Percentiles rank a stretch among this genome's conserved stretches.
Conservation (phyloP, 257 asterid genomes). For the Gentiana macrophylla region DNA sequence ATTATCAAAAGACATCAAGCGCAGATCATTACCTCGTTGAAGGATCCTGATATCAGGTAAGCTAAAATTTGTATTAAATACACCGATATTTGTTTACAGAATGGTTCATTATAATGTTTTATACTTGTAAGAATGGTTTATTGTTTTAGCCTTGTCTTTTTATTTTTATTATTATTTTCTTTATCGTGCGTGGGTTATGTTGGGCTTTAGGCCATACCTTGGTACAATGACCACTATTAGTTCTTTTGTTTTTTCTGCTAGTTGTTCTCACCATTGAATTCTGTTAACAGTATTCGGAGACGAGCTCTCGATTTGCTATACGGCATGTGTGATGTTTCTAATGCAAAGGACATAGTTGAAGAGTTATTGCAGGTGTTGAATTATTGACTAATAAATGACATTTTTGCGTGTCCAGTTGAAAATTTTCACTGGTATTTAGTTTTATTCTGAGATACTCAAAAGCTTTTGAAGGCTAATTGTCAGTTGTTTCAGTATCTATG, state of each 20-base stretch:
- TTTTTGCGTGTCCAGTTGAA: conserved; percentile 11
- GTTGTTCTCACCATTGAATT: not conserved
- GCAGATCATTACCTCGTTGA: conserved; percentile 89
- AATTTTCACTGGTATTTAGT: conserved; percentile 2
- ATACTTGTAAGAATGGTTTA: not conserved
- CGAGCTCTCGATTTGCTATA: conserved; percentile 96
- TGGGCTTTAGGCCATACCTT: no score
- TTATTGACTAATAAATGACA: conserved; percentile 9
- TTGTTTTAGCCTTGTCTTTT: not conserved
- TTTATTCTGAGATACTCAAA: not conserved
- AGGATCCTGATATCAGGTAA: conserved; percentile 98
- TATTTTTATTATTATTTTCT: not conserved
- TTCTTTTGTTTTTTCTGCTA: conserved; percentile 2
- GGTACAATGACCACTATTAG: not conserved
- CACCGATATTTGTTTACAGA: not conserved
- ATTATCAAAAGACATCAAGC: conserved; percentile 95
- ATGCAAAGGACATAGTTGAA: conserved; percentile 96
- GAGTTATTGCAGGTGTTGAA: conserved; percentile 72
- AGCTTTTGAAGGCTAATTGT: conserved; percentile 15
- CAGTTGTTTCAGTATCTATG: conserved; percentile 55
- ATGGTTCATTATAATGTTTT: not conserved
- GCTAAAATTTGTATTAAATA: conserved; percentile 4
- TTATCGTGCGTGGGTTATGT: no score
- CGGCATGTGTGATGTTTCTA: conserved; percentile 98
- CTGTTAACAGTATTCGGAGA: conserved; percentile 39